Evolutionary conservation across 2,329 filamentous ascomycete species (phyloP), one percentile per base, ranked within the genome.

Genomic region (Chaetoscypha palmicola): DNA sequence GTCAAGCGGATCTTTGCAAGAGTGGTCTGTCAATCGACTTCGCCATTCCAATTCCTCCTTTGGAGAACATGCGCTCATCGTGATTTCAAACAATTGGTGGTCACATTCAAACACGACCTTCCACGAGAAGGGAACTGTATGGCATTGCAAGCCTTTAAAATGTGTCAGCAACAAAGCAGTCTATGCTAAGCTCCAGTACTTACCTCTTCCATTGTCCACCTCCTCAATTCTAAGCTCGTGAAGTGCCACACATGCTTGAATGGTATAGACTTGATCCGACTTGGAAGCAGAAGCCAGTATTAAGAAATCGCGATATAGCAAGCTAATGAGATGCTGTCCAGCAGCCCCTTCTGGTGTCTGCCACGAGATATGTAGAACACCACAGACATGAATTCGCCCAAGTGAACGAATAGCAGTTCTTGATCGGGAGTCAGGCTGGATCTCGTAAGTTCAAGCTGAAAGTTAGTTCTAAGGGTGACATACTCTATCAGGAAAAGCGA

Each of bases 51-150:
- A 68, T 57, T 92, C 87, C 61, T 98, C 91, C 31, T 75, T 78
- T 1, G 79, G 71, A 1, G 84, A 91, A 56, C 89, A 95, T 26
- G 89, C 91, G 52, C 85, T 94, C 66, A 95, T 73, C 31, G 96
- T 79, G 12, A 95, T 66, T 64, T 97, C 91, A 60, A 86, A 91
- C 41, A 91, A 70, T 47, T 85, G 79, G 52, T 84, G 77, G 45
- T 83, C 74, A 52, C 78, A 77, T 60, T 92, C 82, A 58, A 97
- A 96, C 2, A 87, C 73, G 9, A 96, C 58, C 62, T 97, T 98
- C 91, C 90, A 97, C 1, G 89, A 92, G 62, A 86, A 86, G 0
- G 86, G 81, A 1, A 86, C 86, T 2, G 85, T 86, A 51, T 92
- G 83, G 58, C 89, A 96, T 69, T 91, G 88, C 5, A 97, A 62